These are phyloP conservation scores for Scolecobasidium constrictum DNA, from an alignment of 2,329 filamentous ascomycete genomes.

Conservation along the genomic window DNA sequence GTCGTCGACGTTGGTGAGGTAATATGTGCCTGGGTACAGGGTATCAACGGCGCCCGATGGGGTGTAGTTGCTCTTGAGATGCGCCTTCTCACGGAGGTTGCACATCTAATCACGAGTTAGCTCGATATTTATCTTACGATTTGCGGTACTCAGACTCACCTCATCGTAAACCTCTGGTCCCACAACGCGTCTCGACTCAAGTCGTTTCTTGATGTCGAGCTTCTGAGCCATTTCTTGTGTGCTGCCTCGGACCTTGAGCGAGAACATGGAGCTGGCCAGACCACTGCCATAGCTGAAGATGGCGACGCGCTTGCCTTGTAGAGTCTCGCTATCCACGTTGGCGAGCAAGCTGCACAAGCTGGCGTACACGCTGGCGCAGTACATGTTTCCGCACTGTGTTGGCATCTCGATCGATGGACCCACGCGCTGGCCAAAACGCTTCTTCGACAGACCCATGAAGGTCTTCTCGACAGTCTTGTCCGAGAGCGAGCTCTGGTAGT, in stretches of 20 bases:
- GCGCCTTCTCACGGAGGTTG: conserved; percentile 39
- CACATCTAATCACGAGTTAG: conserved; percentile 30
- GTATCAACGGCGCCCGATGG: conserved; percentile 33
- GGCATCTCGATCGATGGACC: conserved; percentile 39
- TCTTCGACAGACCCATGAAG: conserved; percentile 41
- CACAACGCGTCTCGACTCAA: conserved; percentile 34
- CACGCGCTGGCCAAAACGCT: conserved; percentile 38
- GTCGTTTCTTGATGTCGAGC: conserved; percentile 34
- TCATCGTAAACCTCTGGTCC: conserved; percentile 38
- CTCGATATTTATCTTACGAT: not conserved
- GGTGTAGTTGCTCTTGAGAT: conserved; percentile 38
- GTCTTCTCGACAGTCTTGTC: conserved; percentile 44
- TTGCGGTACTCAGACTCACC: conserved; percentile 17
- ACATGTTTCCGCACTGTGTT: conserved; percentile 46
- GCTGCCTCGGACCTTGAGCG: conserved; percentile 35
- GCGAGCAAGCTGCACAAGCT: conserved; percentile 36
- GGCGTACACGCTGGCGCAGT: conserved; percentile 41
- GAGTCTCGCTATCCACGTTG: conserved; percentile 32
- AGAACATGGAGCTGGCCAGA: conserved; percentile 40
- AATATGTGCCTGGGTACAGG: conserved; percentile 38
- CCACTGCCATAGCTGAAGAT: conserved; percentile 44
- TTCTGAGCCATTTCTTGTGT: conserved; percentile 35
- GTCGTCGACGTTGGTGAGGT: conserved; percentile 38
- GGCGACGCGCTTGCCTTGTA: conserved; percentile 40
- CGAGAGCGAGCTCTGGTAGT: conserved; percentile 35